Evolutionary conservation across 2,329 filamentous ascomycete species (phyloP).

Genomic region (Chalaropsis thielavioides): DNA sequence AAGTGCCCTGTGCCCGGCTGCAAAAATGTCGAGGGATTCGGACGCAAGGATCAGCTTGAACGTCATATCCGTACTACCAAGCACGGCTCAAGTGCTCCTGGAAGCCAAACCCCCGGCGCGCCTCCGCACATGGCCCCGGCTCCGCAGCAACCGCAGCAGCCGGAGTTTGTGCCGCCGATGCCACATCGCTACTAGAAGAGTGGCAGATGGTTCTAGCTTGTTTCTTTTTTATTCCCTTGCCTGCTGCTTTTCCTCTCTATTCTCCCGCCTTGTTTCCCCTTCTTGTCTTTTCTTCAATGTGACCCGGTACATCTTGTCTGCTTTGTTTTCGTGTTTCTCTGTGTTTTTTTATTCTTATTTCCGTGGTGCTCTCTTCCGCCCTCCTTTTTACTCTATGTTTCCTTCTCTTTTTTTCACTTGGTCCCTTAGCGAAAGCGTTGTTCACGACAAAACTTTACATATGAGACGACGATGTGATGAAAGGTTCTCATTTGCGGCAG

Average conservation of each 20-base stretch:
- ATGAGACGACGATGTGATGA: slow-evolving; percentile 1
- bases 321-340: not conserved
- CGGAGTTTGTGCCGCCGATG: slow-evolving; percentile 7
- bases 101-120: not conserved
- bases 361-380: not conserved
- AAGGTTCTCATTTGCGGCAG: not conserved
- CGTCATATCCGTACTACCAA: slow-evolving; percentile 16
- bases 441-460: slow-evolving; percentile 6
- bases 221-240: not conserved
- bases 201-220: not conserved
- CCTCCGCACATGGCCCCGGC: slow-evolving; percentile 1
- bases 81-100: slow-evolving; percentile 7
- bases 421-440: slow-evolving; percentile 7
- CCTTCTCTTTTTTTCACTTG: not conserved
- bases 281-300: not conserved
- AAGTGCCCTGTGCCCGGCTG: slow-evolving; percentile 15
- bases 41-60: slow-evolving; percentile 16
- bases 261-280: not conserved
- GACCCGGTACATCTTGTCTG: slow-evolving; percentile 2
- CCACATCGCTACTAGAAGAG: not conserved
- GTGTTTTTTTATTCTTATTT: not conserved
- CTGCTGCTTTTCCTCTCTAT: not conserved
- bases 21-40: slow-evolving; percentile 17
- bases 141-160: not conserved
- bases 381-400: not conserved